These are phyloP conservation scores for Brassica hybrid DNA, from an alignment of 441 rosid species.

Conservation along the genomic window DNA sequence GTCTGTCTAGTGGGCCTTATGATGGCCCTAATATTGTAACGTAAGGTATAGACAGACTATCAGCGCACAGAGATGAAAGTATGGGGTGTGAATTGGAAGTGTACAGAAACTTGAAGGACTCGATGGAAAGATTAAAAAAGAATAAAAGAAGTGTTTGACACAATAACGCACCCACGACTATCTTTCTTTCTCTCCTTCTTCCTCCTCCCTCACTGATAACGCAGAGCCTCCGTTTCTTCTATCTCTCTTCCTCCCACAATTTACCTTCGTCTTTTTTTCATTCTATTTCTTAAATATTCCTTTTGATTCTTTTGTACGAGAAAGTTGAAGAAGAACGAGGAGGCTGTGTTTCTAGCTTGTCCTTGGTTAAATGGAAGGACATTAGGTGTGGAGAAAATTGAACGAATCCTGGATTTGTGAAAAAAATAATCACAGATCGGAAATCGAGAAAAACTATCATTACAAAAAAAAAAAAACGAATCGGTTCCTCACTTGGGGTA, in stretches of 20 bases:
- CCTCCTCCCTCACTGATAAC: slow-evolving; percentile 36
- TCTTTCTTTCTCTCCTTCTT: slow-evolving; percentile 28
- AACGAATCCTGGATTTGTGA: slow-evolving; percentile 25
- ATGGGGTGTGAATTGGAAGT: slow-evolving; percentile 6
- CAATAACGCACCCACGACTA: slow-evolving; percentile 45
- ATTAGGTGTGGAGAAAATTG: background rate
- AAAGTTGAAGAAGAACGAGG: slow-evolving; percentile 21
- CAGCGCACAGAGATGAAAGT: background rate
- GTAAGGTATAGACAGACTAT: background rate
- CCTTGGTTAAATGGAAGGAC: background rate
- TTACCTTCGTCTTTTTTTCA: background rate
- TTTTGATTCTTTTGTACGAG: slow-evolving; percentile 10
- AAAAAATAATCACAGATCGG: slow-evolving; percentile 34
- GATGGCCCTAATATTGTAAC: slow-evolving; percentile 14
- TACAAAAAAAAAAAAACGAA: background rate
- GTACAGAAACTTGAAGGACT: background rate
- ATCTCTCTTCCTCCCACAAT: background rate
- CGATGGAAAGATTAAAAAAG: background rate
- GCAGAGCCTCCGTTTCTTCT: slow-evolving; percentile 31
- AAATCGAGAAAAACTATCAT: slow-evolving; percentile 16
- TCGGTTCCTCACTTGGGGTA: slow-evolving; percentile 35
- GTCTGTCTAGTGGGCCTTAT: slow-evolving; percentile 20
- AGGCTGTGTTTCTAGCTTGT: background rate
- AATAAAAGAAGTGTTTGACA: slow-evolving; percentile 28
- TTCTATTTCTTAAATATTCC: background rate